These are phyloP conservation scores for Brassica carinata DNA, from an alignment of 345 rosid species.

Conservation along the genomic window DNA sequence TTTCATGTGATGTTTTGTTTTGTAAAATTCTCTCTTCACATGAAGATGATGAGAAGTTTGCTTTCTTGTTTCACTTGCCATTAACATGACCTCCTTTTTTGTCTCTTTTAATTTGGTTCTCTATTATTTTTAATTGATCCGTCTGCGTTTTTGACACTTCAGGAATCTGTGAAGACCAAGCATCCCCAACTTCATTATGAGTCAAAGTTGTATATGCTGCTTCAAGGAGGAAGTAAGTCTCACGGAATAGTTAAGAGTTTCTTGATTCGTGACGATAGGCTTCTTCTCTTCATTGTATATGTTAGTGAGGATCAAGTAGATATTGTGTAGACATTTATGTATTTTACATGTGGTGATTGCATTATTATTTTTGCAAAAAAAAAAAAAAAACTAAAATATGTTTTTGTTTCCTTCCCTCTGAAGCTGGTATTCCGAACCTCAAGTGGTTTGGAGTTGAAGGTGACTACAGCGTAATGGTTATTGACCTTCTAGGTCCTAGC, in stretches of 20 bases:
- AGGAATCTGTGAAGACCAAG: slow-evolving; percentile 86
- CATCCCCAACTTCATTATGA: slow-evolving; percentile 91
- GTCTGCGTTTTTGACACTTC: slow-evolving; percentile 16
- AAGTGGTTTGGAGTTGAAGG: slow-evolving; percentile 89
- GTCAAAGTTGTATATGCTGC: slow-evolving; percentile 79
- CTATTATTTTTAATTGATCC: not conserved
- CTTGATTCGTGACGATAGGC: not conserved
- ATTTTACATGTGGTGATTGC: not conserved
- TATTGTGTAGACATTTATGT: not conserved
- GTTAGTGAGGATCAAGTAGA: not conserved
- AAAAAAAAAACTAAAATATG: not conserved
- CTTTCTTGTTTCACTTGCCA: not conserved
- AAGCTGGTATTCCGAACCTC: slow-evolving; percentile 81
- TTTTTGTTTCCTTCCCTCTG: slow-evolving; percentile 14
- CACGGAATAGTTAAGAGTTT: not conserved
- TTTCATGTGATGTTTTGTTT: slow-evolving; percentile 27
- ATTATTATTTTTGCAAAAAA: not conserved
- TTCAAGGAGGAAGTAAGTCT: slow-evolving; percentile 85
- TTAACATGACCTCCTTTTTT: too few relatives aligned
- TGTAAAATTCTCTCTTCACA: slow-evolving; percentile 7
- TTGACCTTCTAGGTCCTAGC: slow-evolving; percentile 89
- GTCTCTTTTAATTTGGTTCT: not conserved
- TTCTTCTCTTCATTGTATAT: too few relatives aligned
- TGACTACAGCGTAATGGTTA: slow-evolving; percentile 78
- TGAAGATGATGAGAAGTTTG: slow-evolving; percentile 2